Conservation (phyloP, 164 flowering plant species). For the Vitis rupestris region DNA sequence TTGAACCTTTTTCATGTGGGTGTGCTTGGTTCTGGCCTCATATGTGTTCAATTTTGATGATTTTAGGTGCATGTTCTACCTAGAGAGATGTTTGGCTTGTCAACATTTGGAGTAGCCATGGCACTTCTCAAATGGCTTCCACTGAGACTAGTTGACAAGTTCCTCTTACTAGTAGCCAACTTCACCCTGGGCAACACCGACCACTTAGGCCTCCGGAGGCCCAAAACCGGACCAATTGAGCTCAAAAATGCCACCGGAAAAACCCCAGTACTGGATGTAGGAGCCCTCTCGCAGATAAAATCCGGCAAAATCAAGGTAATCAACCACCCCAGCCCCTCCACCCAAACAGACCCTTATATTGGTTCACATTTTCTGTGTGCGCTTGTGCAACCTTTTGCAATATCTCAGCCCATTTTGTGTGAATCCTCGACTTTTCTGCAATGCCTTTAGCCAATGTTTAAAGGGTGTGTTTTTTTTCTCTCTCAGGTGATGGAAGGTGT, state of each 20-base stretch:
- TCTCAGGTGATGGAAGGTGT: conserved; percentile 78
- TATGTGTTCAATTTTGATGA: neutral
- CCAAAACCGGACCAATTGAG: conserved; percentile 95
- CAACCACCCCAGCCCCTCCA: neutral
- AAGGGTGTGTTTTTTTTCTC: neutral
- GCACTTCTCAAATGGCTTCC: conserved; percentile 80
- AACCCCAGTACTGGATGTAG: conserved; percentile 92
- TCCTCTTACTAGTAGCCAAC: conserved; percentile 55
- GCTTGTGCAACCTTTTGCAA: too few relatives aligned
- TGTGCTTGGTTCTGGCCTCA: neutral
- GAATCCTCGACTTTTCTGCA: neutral
- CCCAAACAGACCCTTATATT: neutral
- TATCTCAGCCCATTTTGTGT: neutral
- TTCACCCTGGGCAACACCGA: conserved; percentile 73
- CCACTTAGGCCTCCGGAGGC: conserved; percentile 71
- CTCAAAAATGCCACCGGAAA: conserved; percentile 90
- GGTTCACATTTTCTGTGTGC: neutral
- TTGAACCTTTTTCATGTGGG: neutral
- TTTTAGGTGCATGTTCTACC: conserved; percentile 89
- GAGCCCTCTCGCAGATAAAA: conserved; percentile 71
- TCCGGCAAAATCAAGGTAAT: conserved; percentile 83
- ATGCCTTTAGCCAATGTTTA: neutral
- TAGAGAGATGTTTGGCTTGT: conserved; percentile 79
- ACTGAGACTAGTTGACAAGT: conserved; percentile 66
- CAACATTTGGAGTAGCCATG: conserved; percentile 89